These are phyloP conservation scores for Fusarium tupiense DNA, from an alignment of 2,329 filamentous ascomycete species.

Conservation along the genomic window DNA sequence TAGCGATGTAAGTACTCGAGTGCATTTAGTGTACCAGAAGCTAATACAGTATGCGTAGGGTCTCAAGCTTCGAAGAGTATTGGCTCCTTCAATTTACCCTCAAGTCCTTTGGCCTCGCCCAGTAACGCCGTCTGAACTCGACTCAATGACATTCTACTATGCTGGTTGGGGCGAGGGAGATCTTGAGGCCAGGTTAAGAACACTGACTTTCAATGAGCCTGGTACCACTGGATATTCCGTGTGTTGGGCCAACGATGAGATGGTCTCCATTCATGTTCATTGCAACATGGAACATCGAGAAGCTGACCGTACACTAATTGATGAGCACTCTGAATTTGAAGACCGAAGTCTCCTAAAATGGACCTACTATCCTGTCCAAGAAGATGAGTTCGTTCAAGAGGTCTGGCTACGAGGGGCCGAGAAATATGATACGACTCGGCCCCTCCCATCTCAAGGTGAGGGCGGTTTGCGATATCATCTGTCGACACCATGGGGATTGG, in stretches of 20 bases:
- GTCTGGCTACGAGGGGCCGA: constrained; percentile 15
- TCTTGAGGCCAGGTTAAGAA: background rate
- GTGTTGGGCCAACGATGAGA: constrained; percentile 3
- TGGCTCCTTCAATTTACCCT: background rate
- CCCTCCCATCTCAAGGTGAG: background rate
- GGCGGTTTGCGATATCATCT: background rate
- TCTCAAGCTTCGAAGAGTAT: background rate
- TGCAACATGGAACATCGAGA: fast-evolving
- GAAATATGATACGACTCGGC: background rate
- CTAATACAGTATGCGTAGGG: background rate
- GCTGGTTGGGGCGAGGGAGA: constrained; percentile 17
- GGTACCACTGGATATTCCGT: constrained; percentile 11
- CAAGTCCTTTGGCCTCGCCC: background rate
- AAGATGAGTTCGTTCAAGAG: constrained; percentile 1
- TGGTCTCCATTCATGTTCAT: constrained; percentile 5
- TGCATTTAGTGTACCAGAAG: fast-evolving
- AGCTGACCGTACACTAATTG: fast-evolving
- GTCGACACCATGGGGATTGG: constrained; percentile 1
- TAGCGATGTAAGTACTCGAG: constrained; percentile 3
- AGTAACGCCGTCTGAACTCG: background rate
- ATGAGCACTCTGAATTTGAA: background rate
- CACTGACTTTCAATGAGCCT: constrained; percentile 7
- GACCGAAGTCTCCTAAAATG: background rate
- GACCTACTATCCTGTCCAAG: constrained; percentile 3
- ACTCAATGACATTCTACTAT: background rate